Base-by-base conservation (phyloP, 768 basidiomycete species). In the Infundibulicybe gibba region DNA sequence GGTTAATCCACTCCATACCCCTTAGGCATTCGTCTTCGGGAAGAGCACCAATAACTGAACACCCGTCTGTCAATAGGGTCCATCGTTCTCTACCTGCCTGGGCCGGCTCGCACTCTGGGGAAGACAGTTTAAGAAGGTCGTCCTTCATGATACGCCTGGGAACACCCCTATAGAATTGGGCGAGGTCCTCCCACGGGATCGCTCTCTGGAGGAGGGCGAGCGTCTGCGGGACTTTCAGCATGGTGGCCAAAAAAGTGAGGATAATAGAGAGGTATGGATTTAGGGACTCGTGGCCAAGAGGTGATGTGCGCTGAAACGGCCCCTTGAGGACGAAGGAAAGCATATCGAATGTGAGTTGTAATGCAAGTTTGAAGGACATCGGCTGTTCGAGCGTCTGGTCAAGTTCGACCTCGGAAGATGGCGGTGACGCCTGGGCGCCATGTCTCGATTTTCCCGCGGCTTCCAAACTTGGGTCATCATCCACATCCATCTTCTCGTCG, bases 1-100 rank as follows among this genome's bases (percentile, higher is more conserved):
- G 76, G 5, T 90, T 87, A 3, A 91, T 86, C 97, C 97, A 99
- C 55, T 94, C 94, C 85, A 94, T 91, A 1, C 97, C 97, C 30
- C 97, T 79, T 54, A 97, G 61, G 57, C 88, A 90, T 93, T 94
- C 97, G 58, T 98, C 97, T 64, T 99, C 97, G 0, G 89, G 77
- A 2, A 98, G 69, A 0, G 90, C 84, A 0, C 84, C 83, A 25
- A 25, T 25, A 25, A 3, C 8, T 16, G 78, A 67, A 50, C 81
- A 85, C 12, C 80, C 80, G 39, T 73, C 81, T 0, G 86, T 87
- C 30, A 90, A 71, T 71, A 94, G 81, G 17, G 69, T 61, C 72
- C 83, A 82, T 32, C 77, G 75, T 39, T 85, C 32, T 10, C 45
- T 35, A 5, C 40, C 39, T 3, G 43, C 33, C 14, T 52, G 40